Conservation (phyloP, 202 grass and related monocot species). For the Brachypodium distachyon region DNA sequence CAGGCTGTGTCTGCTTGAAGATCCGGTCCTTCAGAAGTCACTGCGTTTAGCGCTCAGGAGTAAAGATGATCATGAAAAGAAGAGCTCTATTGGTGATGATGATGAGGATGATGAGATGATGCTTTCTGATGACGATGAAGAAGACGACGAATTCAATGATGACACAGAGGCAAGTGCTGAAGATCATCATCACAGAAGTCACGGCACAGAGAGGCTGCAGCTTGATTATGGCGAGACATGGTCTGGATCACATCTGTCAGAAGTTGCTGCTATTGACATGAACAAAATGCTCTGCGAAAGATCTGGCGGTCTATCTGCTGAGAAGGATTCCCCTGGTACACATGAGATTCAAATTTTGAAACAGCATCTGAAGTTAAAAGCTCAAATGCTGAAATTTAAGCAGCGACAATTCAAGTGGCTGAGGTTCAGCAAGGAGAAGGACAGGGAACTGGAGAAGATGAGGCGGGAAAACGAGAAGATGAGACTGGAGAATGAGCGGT, state of each 20-base stretch:
- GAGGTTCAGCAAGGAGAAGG: constrained; percentile 62
- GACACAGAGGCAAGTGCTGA: constrained; percentile 27
- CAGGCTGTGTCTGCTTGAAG: constrained; percentile 43
- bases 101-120: constrained; percentile 46
- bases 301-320: neutral
- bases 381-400: constrained; percentile 59
- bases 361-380: constrained; percentile 43
- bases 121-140: constrained; percentile 45
- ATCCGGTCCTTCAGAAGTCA: constrained; percentile 41
- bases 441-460: constrained; percentile 67
- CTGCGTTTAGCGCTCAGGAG: constrained; percentile 46
- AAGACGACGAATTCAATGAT: constrained; percentile 28
- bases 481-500: constrained; percentile 64
- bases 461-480: constrained; percentile 76
- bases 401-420: constrained; percentile 61
- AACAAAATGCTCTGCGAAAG: constrained; percentile 29
- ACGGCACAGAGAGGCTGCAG: constrained; percentile 23
- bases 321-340: neutral
- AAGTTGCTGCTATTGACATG: constrained; percentile 34
- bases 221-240: constrained; percentile 12
- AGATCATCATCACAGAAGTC: neutral
- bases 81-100: constrained; percentile 16
- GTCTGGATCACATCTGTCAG: constrained; percentile 33
- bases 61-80: constrained; percentile 33
- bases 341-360: constrained; percentile 35